phyloP scores from a whole-genome alignment of 257 asterid genomes.

The Solanum neorickii region DNA sequence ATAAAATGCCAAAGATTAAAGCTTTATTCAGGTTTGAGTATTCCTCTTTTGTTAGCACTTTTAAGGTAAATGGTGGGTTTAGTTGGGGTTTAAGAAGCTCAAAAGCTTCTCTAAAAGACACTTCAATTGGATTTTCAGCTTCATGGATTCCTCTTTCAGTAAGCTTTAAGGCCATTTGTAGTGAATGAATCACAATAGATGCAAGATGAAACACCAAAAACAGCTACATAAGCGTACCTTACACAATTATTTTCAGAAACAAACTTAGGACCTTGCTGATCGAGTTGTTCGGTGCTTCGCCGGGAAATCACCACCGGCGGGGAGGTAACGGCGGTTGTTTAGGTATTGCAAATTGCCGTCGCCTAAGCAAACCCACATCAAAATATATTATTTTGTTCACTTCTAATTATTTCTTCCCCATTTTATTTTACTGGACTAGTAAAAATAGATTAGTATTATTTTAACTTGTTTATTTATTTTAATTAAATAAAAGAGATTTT shows the following conservation, averaged over 20 bases:
- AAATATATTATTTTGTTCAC: not conserved
- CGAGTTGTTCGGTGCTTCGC: not conserved
- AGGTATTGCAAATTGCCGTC: not conserved
- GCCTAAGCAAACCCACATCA: not conserved
- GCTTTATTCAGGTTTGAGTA: slow-evolving; percentile 55
- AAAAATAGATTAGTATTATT: not conserved
- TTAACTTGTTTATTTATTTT: too few species aligned
- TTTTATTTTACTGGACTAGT: not conserved
- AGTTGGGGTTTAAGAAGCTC: slow-evolving; percentile 34
- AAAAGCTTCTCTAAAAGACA: slow-evolving; percentile 47
- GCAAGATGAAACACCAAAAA: not conserved
- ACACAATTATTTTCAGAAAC: not conserved
- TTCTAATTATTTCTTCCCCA: not conserved
- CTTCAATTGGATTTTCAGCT: slow-evolving; percentile 50
- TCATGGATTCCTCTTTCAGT: slow-evolving; percentile 21
- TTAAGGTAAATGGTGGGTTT: slow-evolving; percentile 60
- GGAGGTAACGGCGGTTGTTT: not conserved
- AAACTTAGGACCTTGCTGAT: not conserved
- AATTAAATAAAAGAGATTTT: not conserved
- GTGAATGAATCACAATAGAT: not conserved
- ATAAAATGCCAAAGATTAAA: slow-evolving; percentile 47
- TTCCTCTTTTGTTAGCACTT: slow-evolving; percentile 42
- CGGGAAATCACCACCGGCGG: not conserved
- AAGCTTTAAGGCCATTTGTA: slow-evolving; percentile 25
- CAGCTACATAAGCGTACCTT: not conserved